Conservation (phyloP, 2,329 filamentous ascomycete species). For the Septoria linicola region DNA sequence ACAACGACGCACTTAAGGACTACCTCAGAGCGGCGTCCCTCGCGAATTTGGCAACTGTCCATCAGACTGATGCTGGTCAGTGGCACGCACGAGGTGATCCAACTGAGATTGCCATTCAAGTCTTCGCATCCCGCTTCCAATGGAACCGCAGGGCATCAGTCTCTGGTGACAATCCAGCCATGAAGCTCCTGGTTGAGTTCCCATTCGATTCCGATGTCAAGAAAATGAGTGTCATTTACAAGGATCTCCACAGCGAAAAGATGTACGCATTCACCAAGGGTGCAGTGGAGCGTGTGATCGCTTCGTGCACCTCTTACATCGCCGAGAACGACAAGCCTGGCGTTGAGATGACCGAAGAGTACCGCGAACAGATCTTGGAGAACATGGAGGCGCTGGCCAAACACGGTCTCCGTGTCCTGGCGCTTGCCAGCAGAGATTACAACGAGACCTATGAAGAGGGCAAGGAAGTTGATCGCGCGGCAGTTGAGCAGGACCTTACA, state of each 20-base stretch:
- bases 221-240: conserved; percentile 72
- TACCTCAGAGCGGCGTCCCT: conserved; percentile 62
- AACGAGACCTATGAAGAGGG: conserved; percentile 47
- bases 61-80: conserved; percentile 54
- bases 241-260: conserved; percentile 55
- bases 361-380: conserved; percentile 56
- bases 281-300: conserved; percentile 68
- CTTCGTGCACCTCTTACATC: conserved; percentile 55
- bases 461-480: conserved; percentile 52
- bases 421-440: conserved; percentile 56
- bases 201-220: conserved; percentile 74
- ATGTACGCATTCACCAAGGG: conserved; percentile 61
- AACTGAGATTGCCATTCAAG: conserved; percentile 73
- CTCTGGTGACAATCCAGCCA: conserved; percentile 40
- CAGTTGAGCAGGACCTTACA: conserved; percentile 66
- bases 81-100: conserved; percentile 68
- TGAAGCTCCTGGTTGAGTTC: conserved; percentile 64
- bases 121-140: conserved; percentile 66
- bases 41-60: conserved; percentile 64
- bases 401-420: conserved; percentile 64
- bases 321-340: conserved; percentile 37
- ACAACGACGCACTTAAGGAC: conserved; percentile 52
- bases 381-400: conserved; percentile 69
- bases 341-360: conserved; percentile 54
- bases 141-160: conserved; percentile 34